A percentile compares a stretch with the other conserved stretches of the same genome.
Conservation (phyloP, 1,139 yeast genomes). For the Magnusiomyces fungicola region DNA sequence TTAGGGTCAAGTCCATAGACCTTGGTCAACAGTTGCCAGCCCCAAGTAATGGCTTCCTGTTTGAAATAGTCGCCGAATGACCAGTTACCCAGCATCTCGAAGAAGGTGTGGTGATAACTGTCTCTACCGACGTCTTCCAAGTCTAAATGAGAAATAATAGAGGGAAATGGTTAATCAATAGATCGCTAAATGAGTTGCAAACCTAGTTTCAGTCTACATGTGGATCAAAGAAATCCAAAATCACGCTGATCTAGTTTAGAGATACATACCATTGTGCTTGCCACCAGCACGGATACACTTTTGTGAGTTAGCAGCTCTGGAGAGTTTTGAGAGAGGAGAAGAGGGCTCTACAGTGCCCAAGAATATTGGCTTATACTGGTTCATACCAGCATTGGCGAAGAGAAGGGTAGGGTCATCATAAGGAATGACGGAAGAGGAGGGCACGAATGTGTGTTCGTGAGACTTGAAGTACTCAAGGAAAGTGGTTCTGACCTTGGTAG, state of each 20-base stretch:
- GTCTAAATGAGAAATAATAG: constrained; percentile 32
- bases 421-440: constrained; percentile 93
- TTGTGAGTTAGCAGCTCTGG: constrained; percentile 91
- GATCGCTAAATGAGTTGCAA: too few species aligned
- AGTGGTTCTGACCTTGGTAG: constrained; percentile 63
- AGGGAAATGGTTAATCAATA: too few species aligned
- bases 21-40: constrained; percentile 85
- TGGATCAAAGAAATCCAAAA: too few species aligned
- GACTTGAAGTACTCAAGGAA: constrained; percentile 72
- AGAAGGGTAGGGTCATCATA: constrained; percentile 94
- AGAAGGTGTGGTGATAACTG: constrained; percentile 95
- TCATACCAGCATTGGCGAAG: constrained; percentile 98
- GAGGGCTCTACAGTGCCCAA: constrained; percentile 95
- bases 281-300: constrained; percentile 99
- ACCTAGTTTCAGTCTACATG: too few species aligned
- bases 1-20: constrained; percentile 72
- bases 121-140: constrained; percentile 97
- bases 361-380: constrained; percentile 95
- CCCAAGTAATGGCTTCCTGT: constrained; percentile 77
- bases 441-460: constrained; percentile 68
- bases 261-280: constrained; percentile 64
- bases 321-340: constrained; percentile 73
- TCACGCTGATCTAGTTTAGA: too few species aligned
- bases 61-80: constrained; percentile 98
- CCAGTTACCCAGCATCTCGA: constrained; percentile 99